Conservation (phyloP, 75 land plant species). For the Cupressus sempervirens region DNA sequence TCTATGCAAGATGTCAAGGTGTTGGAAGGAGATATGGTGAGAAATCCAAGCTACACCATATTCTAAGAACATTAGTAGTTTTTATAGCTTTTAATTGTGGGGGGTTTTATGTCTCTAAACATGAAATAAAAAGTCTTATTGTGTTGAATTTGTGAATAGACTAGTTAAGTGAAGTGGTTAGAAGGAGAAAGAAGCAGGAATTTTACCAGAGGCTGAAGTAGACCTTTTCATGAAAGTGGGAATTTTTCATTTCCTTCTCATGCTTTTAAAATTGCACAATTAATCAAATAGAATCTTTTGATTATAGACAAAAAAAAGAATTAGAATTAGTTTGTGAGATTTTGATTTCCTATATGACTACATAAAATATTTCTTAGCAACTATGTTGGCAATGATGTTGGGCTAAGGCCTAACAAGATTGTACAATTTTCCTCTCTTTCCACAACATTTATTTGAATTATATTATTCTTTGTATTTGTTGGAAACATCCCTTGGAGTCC, state of each 20-base stretch:
- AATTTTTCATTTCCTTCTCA: neutral
- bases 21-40: slow-evolving; percentile 54
- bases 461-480: slow-evolving; percentile 13
- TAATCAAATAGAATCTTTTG: no score
- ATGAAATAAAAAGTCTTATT: neutral
- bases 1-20: slow-evolving; percentile 73
- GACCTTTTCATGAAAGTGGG: slow-evolving; percentile 86
- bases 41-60: neutral
- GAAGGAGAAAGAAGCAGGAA: slow-evolving; percentile 57
- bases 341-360: no score
- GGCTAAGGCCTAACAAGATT: neutral
- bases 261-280: neutral
- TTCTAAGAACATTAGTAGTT: no score
- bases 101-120: slow-evolving; percentile 2
- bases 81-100: neutral
- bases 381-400: neutral
- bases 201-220: slow-evolving; percentile 68
- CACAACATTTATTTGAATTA: neutral
- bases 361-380: neutral
- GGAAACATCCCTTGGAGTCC: slow-evolving; percentile 54
- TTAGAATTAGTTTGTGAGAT: no score
- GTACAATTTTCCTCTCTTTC: neutral
- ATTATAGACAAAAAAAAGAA: no score
- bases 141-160: slow-evolving; percentile 19
- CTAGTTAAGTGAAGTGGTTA: slow-evolving; percentile 44